Evolutionary conservation across 257 asterid genomes (phyloP), one percentile per base, ranked within the genome.

Genomic region (Nyctanthes arbortristis): DNA sequence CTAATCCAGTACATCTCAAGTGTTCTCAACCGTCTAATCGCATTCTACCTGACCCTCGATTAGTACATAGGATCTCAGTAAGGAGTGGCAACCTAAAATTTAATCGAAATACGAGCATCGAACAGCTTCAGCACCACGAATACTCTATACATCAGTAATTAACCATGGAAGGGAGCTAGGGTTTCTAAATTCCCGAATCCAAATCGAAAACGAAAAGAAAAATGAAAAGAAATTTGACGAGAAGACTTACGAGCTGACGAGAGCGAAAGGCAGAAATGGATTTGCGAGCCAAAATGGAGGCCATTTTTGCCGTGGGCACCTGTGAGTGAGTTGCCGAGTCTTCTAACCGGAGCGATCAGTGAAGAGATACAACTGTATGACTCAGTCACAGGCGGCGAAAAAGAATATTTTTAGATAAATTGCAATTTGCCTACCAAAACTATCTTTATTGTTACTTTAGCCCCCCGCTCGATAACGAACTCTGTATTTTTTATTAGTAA

Each of bases 241-340:
- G 69, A 59, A 30, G 69, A 49, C 88, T 82, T 76, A 91, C 97
- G 13, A 85, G 84, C 37, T 88, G 92, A 55, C 93, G 90, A 77
- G 92, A 78, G 73, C 94, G 94, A 58, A 91, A 68, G 62, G 81
- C 84, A 47, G 87, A 66, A 3, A 91, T 52, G 52, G 97, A 88
- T 79, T 81, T 91, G 72, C 96, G 95, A 73, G 96, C 96, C 59
- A 91, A 78, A 65, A 73, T 37, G 59, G 94, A 80, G 9, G 97
- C 91, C 97, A 91, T 91, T 39, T 56, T 61, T 70, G 71, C 20
- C 64, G 47, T 35, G 12, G 37, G 45, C 3, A 20, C 24, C 59
- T 14, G 55, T 0, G 11, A 39, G n/a, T 3, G 28, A 3, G 37
- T 11, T n/a, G 1, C 8, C 25, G 16, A 28, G 18, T 1, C 30